Evolutionary conservation across 768 basidiomycete species (phyloP).

Genomic region (Lactarius deliciosus): DNA sequence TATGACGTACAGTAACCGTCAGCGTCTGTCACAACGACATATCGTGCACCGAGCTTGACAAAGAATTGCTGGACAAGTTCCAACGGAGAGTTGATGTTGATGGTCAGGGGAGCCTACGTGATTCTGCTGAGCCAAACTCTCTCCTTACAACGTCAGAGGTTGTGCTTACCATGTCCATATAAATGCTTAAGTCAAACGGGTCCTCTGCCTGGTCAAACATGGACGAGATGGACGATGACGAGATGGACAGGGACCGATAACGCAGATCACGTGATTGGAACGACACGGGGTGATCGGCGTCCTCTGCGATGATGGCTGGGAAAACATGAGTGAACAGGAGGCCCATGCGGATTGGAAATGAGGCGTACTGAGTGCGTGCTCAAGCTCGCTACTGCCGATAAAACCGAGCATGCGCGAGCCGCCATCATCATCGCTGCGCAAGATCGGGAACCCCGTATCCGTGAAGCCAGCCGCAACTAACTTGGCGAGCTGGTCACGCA

Average conservation of each 20-base stretch:
- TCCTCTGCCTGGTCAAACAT: conserved; percentile 44
- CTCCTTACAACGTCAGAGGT: conserved; percentile 7
- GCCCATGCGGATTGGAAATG: not conserved
- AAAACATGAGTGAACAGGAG: not conserved
- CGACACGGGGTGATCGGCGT: conserved; percentile 61
- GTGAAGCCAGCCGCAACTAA: conserved; percentile 61
- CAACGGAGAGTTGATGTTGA: conserved; percentile 81
- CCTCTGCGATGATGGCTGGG: conserved; percentile 71
- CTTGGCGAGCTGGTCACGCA: conserved; percentile 66
- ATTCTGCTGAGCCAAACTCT: not conserved
- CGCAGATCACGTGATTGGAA: conserved; percentile 52
- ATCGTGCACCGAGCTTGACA: conserved; percentile 88
- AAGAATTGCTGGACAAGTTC: conserved; percentile 94
- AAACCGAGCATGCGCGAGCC: conserved; percentile 79
- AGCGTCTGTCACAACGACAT: conserved; percentile 79
- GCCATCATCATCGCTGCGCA: conserved; percentile 50
- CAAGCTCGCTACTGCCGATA: conserved; percentile 89
- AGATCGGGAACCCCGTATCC: conserved; percentile 85
- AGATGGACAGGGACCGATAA: conserved; percentile 38
- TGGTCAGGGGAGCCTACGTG: conserved; percentile 77
- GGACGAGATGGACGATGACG: conserved; percentile 63
- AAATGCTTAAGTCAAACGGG: conserved; percentile 78
- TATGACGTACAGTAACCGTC: conserved; percentile 72
- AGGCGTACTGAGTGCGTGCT: conserved; percentile 80
- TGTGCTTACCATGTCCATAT: conserved; percentile 77